Evolutionary conservation across 2,329 filamentous ascomycete species (phyloP).

Genomic region (Arthrobotrys iridis): DNA sequence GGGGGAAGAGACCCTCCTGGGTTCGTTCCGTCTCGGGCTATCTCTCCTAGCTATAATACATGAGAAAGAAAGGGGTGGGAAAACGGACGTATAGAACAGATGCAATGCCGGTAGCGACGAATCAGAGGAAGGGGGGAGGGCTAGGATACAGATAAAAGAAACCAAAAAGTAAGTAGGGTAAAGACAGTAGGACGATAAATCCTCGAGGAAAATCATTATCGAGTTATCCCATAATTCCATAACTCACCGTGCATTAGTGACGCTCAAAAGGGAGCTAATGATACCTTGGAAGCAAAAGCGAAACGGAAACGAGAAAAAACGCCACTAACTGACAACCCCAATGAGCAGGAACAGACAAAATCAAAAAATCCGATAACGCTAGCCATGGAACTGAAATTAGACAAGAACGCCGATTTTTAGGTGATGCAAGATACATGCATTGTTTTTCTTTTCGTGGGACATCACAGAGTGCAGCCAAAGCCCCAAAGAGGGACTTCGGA

Average conservation of each 20-base stretch:
- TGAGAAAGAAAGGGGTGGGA: too few relatives aligned
- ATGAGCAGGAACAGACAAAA: neutral
- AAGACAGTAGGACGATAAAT: too few relatives aligned
- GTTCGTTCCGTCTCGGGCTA: neutral
- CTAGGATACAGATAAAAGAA: neutral
- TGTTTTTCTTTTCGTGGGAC: conserved; percentile 19
- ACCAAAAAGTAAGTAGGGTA: neutral
- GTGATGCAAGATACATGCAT: conserved; percentile 40
- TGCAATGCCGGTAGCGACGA: too few relatives aligned
- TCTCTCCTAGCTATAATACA: conserved; percentile 15
- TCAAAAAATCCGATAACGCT: conserved; percentile 12
- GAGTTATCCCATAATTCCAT: neutral
- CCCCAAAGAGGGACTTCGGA: neutral
- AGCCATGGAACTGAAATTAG: neutral
- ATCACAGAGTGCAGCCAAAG: neutral
- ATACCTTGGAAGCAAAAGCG: neutral
- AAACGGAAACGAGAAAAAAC: neutral
- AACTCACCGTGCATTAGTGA: conserved; percentile 8
- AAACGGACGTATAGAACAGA: too few relatives aligned
- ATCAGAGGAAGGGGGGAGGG: neutral
- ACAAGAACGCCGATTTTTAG: conserved; percentile 40
- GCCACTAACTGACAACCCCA: conserved; percentile 1
- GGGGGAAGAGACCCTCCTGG: neutral
- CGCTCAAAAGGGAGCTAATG: neutral
- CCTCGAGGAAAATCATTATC: conserved; percentile 14